Evolutionary conservation across 371 early-diverging fungal genomes (phyloP), one percentile per base, ranked within the genome.

Genomic region (Saksenaea vasiformis): DNA sequence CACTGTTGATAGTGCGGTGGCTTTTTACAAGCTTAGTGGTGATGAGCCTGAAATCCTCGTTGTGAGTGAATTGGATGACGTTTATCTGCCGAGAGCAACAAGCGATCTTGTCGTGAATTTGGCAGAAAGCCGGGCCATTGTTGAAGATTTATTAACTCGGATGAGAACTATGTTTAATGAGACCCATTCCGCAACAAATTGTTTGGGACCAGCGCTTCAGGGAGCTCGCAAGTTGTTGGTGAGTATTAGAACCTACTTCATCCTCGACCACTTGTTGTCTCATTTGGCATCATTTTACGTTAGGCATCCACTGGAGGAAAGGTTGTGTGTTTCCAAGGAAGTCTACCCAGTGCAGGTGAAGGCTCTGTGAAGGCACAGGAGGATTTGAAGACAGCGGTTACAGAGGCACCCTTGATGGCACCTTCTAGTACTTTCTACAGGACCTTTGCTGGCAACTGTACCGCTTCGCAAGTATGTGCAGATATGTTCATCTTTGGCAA

Each of bases 401-500:
- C 70, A 54, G 81, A 79, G 27, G 39, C 55, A 9, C 68, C 73
- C 3, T 68, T 93, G 28, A 78, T 92, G 64, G 81, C 88, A 37
- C 87, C 91, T 2, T 78, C 84, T 10, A 82, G 68, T 60, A 60
- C 65, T 0, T 95, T 92, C 76, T 98, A 95, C 83, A 94, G 94
- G 71, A 80, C 79, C 27, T 84, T 94, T 66, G 94, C 96, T 1
- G 85, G 82, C 0, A 88, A 90, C 44, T 91, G 95, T 67, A 84
- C 91, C 22, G 88, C 87, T 35, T 64, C 84, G 11, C 93, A 95
- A 67, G 87, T 97, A 41, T 88, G 89, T 26, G 85, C 95, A 0
- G 95, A 95, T 67, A 81, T 93, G 69, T 92, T 96, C 73, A 64
- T 94, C 8, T 90, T 99, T 78, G 92, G 95, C 43, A 74, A 76